Conservation (phyloP, 2,329 filamentous ascomycete species). For the Chaetothyriales sp. region DNA sequence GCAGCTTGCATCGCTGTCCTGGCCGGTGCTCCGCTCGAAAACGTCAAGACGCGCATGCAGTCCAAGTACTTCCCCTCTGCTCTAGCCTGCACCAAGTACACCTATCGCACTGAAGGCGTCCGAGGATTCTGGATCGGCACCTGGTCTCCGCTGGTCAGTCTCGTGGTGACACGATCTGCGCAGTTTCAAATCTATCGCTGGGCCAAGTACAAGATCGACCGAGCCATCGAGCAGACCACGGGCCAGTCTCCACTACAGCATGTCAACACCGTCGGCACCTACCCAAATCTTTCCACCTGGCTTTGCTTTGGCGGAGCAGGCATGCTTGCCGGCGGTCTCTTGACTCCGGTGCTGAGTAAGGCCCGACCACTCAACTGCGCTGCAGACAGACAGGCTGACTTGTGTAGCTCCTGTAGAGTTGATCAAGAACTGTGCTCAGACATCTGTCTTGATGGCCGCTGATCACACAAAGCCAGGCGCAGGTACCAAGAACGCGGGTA, state of each 20-base stretch:
- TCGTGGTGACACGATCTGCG: constrained; percentile 32
- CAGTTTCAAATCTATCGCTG: constrained; percentile 35
- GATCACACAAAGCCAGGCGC: constrained; percentile 2
- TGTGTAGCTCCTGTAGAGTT: constrained; percentile 32
- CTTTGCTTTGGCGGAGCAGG: constrained; percentile 32
- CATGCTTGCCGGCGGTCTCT: constrained; percentile 28
- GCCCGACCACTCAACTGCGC: neutral
- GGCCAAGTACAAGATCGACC: constrained; percentile 29
- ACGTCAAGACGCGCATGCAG: constrained; percentile 38
- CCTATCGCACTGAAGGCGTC: constrained; percentile 34
- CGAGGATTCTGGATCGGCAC: constrained; percentile 37
- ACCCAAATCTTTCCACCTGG: constrained; percentile 28
- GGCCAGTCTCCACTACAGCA: constrained; percentile 28
- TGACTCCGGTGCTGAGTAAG: constrained; percentile 33
- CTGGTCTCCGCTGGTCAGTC: constrained; percentile 31
- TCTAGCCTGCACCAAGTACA: constrained; percentile 30
- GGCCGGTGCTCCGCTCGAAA: constrained; percentile 34
- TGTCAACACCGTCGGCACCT: constrained; percentile 30
- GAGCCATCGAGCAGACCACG: constrained; percentile 27
- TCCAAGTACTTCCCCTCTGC: constrained; percentile 35
- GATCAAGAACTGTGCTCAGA: constrained; percentile 37
- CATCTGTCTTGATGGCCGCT: constrained; percentile 31
- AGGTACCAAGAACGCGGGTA: constrained; percentile 21
- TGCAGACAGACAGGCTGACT: neutral
- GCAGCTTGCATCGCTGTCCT: constrained; percentile 33